Evolutionary conservation across 495 filamentous ascomycete species (phyloP), one percentile per base, ranked within the genome.

Genomic region (Penicillium flavigenum): DNA sequence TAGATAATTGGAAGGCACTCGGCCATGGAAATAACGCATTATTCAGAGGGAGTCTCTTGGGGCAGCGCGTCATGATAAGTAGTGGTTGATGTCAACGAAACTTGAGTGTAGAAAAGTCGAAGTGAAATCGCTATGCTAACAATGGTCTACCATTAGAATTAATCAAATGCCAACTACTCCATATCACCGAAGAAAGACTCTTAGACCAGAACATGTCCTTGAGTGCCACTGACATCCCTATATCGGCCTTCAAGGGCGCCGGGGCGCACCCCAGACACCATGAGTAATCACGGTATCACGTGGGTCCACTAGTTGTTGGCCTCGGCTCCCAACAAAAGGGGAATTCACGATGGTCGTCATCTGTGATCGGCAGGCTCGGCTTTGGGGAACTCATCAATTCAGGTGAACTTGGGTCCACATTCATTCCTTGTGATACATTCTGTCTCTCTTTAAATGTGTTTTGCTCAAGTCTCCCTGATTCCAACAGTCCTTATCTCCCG

Each of bases 271-370:
- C n/a, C n/a, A n/a, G n/a, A n/a, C n/a, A n/a, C n/a, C 24, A 26
- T 26, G 52, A 54, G 42, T 54, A 46, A 54, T 45, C 42, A 36
- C n/a, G 7, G 24, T 56, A 19, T 61, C 63, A 63, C 53, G 60
- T 59, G 54, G 36, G 31, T 19, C 22, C 12, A 16, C 20, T 27
- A 29, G 27, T 29, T 36, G 26, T 5, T 45, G 41, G 52, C 60
- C 60, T 60, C 56, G 60, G 63, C 31, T 56, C 55, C 59, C 60
- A 57, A 57, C 47, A 62, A 56, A 56, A 57, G 32, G 48, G 17
- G 47, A 43, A 38, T 55, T 47, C 44, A 44, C 39, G 41, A 55
- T 19, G 24, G 41, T n/a, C 11, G 36, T 58, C 42, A 57, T 55
- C 20, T 47, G 42, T 48, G 60, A 55, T 59, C 56, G 56, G 51